Evolutionary conservation across 2,329 filamentous ascomycete genomes (phyloP).

Genomic region (Trichoderma sp.): DNA sequence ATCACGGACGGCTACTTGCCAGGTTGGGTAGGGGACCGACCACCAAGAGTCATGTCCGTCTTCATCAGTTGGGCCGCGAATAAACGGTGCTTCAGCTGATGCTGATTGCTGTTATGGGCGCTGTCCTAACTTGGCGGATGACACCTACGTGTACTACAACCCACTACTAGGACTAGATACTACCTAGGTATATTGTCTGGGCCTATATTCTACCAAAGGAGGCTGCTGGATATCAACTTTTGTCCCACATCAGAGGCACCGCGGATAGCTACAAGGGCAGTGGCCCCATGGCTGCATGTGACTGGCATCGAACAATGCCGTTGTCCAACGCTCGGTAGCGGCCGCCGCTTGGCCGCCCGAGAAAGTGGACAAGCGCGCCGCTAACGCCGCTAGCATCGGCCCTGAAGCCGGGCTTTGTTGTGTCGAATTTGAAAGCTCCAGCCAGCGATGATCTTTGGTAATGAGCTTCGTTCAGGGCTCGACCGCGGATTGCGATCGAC

Average conservation of each 20-base stretch:
- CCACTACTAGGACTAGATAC: not conserved
- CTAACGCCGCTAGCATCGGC: not conserved
- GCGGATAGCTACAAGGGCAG: not conserved
- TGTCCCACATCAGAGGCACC: not conserved
- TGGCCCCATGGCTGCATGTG: slow-evolving; percentile 1
- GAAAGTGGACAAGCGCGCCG: not conserved
- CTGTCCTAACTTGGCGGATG: not conserved
- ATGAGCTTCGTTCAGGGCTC: not conserved
- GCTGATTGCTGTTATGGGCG: not conserved
- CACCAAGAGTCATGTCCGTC: not conserved
- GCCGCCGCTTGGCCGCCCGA: slow-evolving; percentile 3
- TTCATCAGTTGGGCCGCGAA: not conserved
- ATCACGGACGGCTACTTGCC: not conserved
- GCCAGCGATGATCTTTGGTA: not conserved
- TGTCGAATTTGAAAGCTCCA: not conserved
- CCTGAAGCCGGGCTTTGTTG: not conserved
- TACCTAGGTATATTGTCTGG: not conserved
- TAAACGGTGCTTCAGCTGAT: not conserved
- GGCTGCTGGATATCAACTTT: not conserved
- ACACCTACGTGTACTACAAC: not conserved
- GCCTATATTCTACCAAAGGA: not conserved
- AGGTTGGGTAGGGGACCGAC: not conserved
- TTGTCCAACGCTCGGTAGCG: slow-evolving; percentile 2
- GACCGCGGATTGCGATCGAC: not conserved
- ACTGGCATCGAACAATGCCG: slow-evolving; percentile 1